A percentile compares a stretch with the other conserved stretches of the same genome.
Evolutionary conservation across 257 asterid genomes (phyloP).

Genomic region (Nicotiana tomentosiformis): DNA sequence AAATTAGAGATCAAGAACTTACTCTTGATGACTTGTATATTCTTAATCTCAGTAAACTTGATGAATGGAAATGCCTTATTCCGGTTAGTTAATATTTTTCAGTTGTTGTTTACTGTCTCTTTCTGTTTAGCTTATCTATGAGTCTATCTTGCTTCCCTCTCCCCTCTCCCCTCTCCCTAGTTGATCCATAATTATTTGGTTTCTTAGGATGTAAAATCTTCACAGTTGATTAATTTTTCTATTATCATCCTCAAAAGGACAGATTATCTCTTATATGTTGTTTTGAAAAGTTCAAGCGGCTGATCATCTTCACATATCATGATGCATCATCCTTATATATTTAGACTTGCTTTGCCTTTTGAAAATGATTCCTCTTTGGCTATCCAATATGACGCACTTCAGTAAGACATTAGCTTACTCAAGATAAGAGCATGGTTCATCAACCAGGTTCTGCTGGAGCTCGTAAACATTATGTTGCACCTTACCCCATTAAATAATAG

Average conservation of each 20-base stretch:
- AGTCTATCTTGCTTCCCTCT: slow-evolving; percentile 6
- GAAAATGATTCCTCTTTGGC: neutral
- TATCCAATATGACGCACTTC: neutral
- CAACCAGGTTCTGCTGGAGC: neutral
- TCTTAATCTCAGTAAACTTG: slow-evolving; percentile 90
- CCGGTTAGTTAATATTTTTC: slow-evolving; percentile 46
- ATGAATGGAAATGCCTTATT: slow-evolving; percentile 93
- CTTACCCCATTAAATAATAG: neutral
- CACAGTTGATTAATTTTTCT: neutral
- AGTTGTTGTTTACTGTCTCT: neutral
- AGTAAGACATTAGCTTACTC: neutral
- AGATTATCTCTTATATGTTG: neutral
- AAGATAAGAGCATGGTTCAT: neutral
- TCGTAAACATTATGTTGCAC: neutral
- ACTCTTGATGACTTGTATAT: slow-evolving; percentile 87
- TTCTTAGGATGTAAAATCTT: neutral
- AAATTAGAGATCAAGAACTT: slow-evolving; percentile 79
- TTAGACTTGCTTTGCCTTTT: neutral
- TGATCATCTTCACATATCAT: neutral
- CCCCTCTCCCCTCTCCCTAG: neutral
- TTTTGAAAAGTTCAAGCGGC: neutral
- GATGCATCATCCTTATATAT: neutral
- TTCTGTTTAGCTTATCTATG: neutral
- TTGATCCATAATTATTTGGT: neutral
- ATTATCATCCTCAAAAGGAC: neutral